These are phyloP conservation scores for Microstegium vimineum DNA, from an alignment of 176 grass and related monocot species.

Conservation along the genomic window DNA sequence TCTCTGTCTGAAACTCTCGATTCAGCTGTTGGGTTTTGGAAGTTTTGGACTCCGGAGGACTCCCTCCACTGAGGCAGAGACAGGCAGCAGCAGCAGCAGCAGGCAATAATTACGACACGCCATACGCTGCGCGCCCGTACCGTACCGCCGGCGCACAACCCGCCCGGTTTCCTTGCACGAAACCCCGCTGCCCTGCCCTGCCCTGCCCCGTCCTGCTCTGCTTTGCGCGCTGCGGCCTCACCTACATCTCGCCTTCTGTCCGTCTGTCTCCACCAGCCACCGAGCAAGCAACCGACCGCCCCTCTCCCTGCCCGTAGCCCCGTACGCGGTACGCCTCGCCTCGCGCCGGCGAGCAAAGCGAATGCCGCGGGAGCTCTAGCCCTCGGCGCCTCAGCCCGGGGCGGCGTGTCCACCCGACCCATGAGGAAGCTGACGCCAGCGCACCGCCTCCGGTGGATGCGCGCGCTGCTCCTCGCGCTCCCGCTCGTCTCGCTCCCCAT, in stretches of 20 bases:
- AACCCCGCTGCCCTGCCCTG: slow-evolving; percentile 1
- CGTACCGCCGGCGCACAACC: not conserved
- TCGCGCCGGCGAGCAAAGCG: slow-evolving; percentile 18
- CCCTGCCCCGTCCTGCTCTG: not conserved
- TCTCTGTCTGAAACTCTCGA: too few species aligned
- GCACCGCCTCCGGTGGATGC: slow-evolving; percentile 43
- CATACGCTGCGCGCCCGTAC: not conserved
- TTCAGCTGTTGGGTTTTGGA: too few species aligned
- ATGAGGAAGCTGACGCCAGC: slow-evolving; percentile 71
- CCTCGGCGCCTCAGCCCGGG: not conserved
- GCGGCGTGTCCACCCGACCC: not conserved
- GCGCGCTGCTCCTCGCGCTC: slow-evolving; percentile 48
- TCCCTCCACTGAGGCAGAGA: not conserved
- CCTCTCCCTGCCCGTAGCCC: not conserved
- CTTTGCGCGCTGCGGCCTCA: not conserved
- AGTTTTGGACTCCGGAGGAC: not conserved
- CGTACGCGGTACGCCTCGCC: not conserved
- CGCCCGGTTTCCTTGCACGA: slow-evolving; percentile 31
- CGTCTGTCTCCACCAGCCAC: slow-evolving; percentile 13
- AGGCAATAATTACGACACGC: slow-evolving; percentile 12
- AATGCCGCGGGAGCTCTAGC: slow-evolving; percentile 61
- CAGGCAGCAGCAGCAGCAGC: not conserved
- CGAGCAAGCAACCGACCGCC: not conserved
- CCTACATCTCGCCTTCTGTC: not conserved
- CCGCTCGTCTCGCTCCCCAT: slow-evolving; percentile 57